Percentiles rank a stretch among this genome's conserved stretches.
phyloP scores from a whole-genome alignment of 257 asterid species.

The Solanum appendiculatum region DNA sequence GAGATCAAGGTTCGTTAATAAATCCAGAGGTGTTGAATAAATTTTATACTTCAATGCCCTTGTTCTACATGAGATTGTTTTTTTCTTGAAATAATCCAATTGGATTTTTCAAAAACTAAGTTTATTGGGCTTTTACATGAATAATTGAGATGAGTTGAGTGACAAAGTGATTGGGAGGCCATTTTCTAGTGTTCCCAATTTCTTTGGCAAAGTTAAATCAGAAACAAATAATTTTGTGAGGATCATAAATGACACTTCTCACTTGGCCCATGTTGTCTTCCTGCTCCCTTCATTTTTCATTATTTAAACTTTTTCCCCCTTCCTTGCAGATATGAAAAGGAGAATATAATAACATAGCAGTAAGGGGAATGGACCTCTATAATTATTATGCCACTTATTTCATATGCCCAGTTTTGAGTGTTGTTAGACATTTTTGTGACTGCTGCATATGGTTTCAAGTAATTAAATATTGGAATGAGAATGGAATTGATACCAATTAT shows the following conservation, averaged over 20 bases:
- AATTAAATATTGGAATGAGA: neutral
- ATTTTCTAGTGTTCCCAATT: neutral
- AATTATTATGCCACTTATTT: neutral
- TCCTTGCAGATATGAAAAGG: neutral
- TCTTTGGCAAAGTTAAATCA: neutral
- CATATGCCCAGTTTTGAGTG: neutral
- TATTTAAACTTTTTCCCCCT: neutral
- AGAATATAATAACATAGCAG: neutral
- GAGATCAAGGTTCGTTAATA: neutral
- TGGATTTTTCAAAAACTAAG: neutral
- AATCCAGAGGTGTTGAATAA: neutral
- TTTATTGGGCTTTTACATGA: neutral
- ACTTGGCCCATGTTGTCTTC: neutral
- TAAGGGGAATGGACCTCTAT: neutral
- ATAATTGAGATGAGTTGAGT: neutral
- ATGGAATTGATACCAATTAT: neutral
- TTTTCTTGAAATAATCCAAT: neutral
- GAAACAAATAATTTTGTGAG: neutral
- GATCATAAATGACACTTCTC: neutral
- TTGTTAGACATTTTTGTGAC: neutral
- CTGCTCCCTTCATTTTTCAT: neutral
- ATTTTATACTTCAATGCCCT: neutral
- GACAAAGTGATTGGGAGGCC: neutral
- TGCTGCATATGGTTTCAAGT: neutral
- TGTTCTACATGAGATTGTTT: neutral